Conservation (phyloP, 805 yeast species). For the Candida ipomoeae region DNA sequence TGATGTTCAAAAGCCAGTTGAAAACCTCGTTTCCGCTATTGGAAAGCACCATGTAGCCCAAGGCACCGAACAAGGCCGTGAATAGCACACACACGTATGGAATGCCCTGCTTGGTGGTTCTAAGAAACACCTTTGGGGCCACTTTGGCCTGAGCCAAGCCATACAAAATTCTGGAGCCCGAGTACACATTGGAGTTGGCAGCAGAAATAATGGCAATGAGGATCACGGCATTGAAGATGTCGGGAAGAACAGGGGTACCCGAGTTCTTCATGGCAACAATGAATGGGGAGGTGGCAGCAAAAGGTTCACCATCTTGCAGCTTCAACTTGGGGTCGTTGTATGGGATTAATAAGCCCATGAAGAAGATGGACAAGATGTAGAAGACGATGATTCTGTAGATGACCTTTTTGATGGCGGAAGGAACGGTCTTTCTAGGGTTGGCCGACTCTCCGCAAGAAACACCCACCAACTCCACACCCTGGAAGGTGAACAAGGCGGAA, state of each 20-base stretch:
- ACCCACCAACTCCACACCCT: slow-evolving; percentile 76
- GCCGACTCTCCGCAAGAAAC: slow-evolving; percentile 70
- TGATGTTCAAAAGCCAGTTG: slow-evolving; percentile 68
- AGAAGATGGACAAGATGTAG: slow-evolving; percentile 61
- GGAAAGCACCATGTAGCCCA: slow-evolving; percentile 58
- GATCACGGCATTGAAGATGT: slow-evolving; percentile 69
- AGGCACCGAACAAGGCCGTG: slow-evolving; percentile 59
- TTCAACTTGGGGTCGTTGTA: slow-evolving; percentile 56
- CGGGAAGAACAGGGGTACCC: slow-evolving; percentile 61
- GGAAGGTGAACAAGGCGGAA: slow-evolving; percentile 75
- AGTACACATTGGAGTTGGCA: slow-evolving; percentile 70
- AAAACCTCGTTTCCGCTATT: slow-evolving; percentile 55
- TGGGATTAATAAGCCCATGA: slow-evolving; percentile 69
- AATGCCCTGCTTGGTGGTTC: slow-evolving; percentile 54
- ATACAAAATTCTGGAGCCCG: slow-evolving; percentile 64
- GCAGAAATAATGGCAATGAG: slow-evolving; percentile 69
- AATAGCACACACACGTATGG: slow-evolving; percentile 55
- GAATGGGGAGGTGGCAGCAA: slow-evolving; percentile 60
- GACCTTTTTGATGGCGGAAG: slow-evolving; percentile 68
- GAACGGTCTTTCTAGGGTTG: slow-evolving; percentile 66
- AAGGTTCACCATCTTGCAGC: slow-evolving; percentile 26
- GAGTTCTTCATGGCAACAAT: slow-evolving; percentile 66
- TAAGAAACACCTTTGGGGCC: slow-evolving; percentile 52
- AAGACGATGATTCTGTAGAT: slow-evolving; percentile 61
- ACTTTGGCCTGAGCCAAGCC: slow-evolving; percentile 57